These are phyloP conservation scores for Penicillium nordicum DNA, from an alignment of 2,329 filamentous ascomycete genomes.

Conservation along the genomic window DNA sequence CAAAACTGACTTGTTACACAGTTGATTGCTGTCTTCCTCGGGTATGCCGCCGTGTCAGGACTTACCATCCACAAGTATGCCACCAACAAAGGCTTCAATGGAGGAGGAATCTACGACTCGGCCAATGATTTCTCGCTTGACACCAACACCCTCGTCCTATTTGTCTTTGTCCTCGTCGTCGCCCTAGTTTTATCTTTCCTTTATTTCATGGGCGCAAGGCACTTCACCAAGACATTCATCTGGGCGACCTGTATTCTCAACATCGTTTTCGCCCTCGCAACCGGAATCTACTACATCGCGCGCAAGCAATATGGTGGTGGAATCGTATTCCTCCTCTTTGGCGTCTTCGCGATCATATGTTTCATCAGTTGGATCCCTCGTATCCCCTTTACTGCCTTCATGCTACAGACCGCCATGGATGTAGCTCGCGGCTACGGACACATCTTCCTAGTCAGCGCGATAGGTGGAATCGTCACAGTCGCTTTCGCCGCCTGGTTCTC, in stretches of 20 bases:
- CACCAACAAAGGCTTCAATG: conserved; percentile 59
- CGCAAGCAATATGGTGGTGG: conserved; percentile 75
- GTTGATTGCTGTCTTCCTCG: conserved; percentile 68
- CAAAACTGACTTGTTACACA: conserved; percentile 28
- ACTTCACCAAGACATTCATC: conserved; percentile 85
- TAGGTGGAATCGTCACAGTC: conserved; percentile 73
- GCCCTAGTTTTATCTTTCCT: conserved; percentile 70
- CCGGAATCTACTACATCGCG: conserved; percentile 79
- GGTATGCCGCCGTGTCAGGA: conserved; percentile 73
- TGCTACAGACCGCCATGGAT: conserved; percentile 82
- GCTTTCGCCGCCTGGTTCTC: conserved; percentile 82
- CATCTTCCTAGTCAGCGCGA: conserved; percentile 78
- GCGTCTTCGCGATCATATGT: conserved; percentile 73
- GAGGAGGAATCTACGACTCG: conserved; percentile 69
- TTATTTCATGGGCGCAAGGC: conserved; percentile 72
- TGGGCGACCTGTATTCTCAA: conserved; percentile 90
- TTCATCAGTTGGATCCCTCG: conserved; percentile 87
- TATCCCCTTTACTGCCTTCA: conserved; percentile 86
- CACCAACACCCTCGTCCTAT: conserved; percentile 82
- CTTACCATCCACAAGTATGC: conserved; percentile 73
- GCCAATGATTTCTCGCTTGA: conserved; percentile 66
- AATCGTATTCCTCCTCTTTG: conserved; percentile 81
- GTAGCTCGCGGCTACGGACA: conserved; percentile 81
- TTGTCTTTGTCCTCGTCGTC: conserved; percentile 71
- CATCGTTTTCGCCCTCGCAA: conserved; percentile 77